Evolutionary conservation across 2,329 filamentous ascomycete species (phyloP).

Genomic region (Pseudogymnoascus verrucosus): DNA sequence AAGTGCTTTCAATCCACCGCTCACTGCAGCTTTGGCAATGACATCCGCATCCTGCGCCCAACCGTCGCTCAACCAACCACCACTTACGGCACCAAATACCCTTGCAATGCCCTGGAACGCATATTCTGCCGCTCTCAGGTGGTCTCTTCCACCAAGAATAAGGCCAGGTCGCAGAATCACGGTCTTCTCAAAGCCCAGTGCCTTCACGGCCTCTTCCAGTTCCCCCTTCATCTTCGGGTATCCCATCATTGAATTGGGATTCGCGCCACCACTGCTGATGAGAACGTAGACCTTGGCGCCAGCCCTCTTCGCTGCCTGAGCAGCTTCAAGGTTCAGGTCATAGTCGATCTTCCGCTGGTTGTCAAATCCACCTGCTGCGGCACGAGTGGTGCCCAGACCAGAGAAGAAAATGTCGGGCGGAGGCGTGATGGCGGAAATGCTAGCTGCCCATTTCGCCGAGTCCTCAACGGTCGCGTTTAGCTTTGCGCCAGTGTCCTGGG

Average conservation of each 20-base stretch:
- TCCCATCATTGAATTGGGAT: constrained; percentile 42
- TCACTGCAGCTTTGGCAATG: constrained; percentile 47
- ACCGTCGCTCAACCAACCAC: constrained; percentile 45
- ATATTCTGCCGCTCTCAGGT: constrained; percentile 51
- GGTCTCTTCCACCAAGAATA: constrained; percentile 63
- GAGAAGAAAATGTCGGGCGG: constrained; percentile 63
- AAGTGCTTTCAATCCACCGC: constrained; percentile 36
- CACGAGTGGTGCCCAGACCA: constrained; percentile 71
- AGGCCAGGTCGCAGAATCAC: constrained; percentile 68
- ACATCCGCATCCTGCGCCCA: constrained; percentile 60
- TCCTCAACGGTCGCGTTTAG: constrained; percentile 62
- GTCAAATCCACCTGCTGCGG: constrained; percentile 63
- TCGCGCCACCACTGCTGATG: constrained; percentile 35
- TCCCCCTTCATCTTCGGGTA: constrained; percentile 75
- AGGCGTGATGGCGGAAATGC: constrained; percentile 48
- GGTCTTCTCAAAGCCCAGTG: constrained; percentile 66
- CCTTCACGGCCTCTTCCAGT: constrained; percentile 69
- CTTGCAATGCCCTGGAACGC: constrained; percentile 47
- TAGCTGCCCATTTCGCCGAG: constrained; percentile 57
- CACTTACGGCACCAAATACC: constrained; percentile 46
- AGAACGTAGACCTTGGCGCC: constrained; percentile 60
- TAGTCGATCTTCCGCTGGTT: constrained; percentile 84
- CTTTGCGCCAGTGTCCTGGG: constrained; percentile 43
- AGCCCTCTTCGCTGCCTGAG: constrained; percentile 62
- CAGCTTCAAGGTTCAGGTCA: constrained; percentile 75